Evolutionary conservation across 305 asterid genomes (phyloP).

Genomic region (Fraxinus sp.): DNA sequence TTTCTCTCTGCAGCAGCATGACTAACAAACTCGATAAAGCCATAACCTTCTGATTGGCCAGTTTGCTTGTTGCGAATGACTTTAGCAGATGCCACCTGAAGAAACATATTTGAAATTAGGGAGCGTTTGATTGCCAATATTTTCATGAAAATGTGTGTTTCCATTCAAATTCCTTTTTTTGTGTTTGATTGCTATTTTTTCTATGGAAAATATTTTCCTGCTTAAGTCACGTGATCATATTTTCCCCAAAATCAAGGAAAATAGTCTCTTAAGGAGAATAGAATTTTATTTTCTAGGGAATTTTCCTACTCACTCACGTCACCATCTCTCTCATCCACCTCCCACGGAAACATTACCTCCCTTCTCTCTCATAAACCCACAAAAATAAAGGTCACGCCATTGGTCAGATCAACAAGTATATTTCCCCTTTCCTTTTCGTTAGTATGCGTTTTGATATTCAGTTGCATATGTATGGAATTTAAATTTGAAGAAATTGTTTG

Average conservation of each 20-base stretch:
- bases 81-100: constrained; percentile 54
- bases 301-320: not conserved
- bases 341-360: not conserved
- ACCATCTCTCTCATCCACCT: not conserved
- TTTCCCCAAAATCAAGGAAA: not conserved
- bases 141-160: not conserved
- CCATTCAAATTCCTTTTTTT: not conserved
- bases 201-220: not conserved
- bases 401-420: constrained; percentile 80
- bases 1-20: constrained; percentile 70
- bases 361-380: not conserved
- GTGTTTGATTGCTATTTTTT: not conserved
- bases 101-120: constrained; percentile 2
- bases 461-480: not conserved
- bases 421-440: constrained; percentile 3
- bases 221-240: not conserved
- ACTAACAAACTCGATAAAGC: constrained; percentile 62
- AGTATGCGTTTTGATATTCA: not conserved
- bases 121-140: not conserved
- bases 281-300: not conserved
- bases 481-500: constrained; percentile 13
- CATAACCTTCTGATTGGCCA: constrained; percentile 67
- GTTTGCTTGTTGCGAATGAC: constrained; percentile 66
- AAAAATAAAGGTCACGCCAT: constrained; percentile 34
- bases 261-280: not conserved